These are phyloP conservation scores for Gaertneriomyces sp. DNA, from an alignment of 192 early-diverging fungal genomes.

Conservation along the genomic window DNA sequence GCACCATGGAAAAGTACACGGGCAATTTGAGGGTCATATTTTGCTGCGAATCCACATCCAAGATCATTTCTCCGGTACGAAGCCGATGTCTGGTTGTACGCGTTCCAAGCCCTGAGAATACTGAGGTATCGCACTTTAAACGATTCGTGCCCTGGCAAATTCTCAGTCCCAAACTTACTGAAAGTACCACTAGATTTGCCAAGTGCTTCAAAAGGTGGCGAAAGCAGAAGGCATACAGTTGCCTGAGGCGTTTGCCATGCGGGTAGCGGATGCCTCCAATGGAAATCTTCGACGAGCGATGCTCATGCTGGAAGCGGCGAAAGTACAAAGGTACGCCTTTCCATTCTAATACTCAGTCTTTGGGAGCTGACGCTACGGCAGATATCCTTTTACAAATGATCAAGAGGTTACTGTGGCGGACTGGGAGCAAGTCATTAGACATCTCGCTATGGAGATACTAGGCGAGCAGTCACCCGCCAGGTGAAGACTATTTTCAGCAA, in stretches of 20 bases:
- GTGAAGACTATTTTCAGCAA: constrained; percentile 27
- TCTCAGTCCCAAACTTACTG: not conserved
- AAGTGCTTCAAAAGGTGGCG: constrained; percentile 71
- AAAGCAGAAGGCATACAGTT: constrained; percentile 73
- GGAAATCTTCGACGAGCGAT: constrained; percentile 85
- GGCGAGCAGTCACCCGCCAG: constrained; percentile 71
- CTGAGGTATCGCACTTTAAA: constrained; percentile 57
- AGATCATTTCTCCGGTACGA: constrained; percentile 89
- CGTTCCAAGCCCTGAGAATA: constrained; percentile 71
- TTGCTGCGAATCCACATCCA: constrained; percentile 83
- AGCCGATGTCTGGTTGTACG: constrained; percentile 88
- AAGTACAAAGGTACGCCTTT: constrained; percentile 31
- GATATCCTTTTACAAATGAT: constrained; percentile 42
- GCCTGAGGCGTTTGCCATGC: constrained; percentile 56
- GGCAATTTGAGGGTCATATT: constrained; percentile 87
- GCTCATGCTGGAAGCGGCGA: constrained; percentile 84
- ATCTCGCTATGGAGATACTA: constrained; percentile 66
- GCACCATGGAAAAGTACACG: constrained; percentile 99
- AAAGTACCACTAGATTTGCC: constrained; percentile 35
- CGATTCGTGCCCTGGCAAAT: not conserved
- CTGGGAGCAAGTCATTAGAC: constrained; percentile 80
- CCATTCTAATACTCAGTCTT: not conserved
- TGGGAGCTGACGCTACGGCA: constrained; percentile 6
- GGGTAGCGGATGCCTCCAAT: constrained; percentile 66
- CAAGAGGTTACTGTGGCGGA: constrained; percentile 71